Evolutionary conservation across 352 stramenopile genomes (phyloP).

Genomic region (Chrysophaeum taylorii): DNA sequence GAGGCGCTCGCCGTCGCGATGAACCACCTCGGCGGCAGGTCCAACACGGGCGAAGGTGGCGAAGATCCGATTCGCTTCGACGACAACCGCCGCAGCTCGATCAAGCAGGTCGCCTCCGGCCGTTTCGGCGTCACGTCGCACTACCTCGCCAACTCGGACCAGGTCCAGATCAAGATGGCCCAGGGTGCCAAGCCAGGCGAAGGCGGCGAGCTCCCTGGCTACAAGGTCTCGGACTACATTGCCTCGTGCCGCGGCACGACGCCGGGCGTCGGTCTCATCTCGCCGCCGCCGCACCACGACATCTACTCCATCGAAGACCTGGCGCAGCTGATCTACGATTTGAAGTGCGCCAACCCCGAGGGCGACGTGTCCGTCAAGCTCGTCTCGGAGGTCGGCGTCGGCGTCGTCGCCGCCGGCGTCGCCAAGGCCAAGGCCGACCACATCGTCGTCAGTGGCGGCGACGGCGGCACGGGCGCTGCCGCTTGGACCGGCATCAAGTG

Average conservation of each 20-base stretch:
- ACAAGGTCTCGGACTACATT: conserved; percentile 92
- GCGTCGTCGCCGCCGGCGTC: conserved; percentile 79
- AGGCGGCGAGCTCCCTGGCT: conserved; percentile 85
- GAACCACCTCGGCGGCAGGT: conserved; percentile 81
- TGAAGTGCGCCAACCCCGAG: conserved; percentile 87
- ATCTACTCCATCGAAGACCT: conserved; percentile 98
- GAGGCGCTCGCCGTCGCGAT: conserved; percentile 85
- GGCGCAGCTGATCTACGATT: conserved; percentile 90
- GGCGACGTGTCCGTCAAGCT: conserved; percentile 87
- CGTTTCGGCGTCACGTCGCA: conserved; percentile 90
- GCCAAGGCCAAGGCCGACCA: conserved; percentile 68
- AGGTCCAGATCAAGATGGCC: conserved; percentile 97
- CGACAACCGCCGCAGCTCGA: conserved; percentile 73
- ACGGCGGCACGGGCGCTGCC: conserved; percentile 84
- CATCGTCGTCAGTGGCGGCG: conserved; percentile 84
- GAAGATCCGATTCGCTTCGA: conserved; percentile 72
- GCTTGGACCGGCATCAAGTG: conserved; percentile 87
- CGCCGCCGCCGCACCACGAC: conserved; percentile 88
- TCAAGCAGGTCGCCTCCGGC: conserved; percentile 88
- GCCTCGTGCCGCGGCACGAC: conserved; percentile 86
- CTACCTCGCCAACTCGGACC: conserved; percentile 90
- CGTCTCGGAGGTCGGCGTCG: conserved; percentile 87
- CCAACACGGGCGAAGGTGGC: conserved; percentile 89
- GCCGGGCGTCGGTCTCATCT: conserved; percentile 86
- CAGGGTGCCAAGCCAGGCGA: conserved; percentile 91